Evolutionary conservation across 2,329 filamentous ascomycete genomes (phyloP).

Genomic region (Pseudogymnoascus sp.): DNA sequence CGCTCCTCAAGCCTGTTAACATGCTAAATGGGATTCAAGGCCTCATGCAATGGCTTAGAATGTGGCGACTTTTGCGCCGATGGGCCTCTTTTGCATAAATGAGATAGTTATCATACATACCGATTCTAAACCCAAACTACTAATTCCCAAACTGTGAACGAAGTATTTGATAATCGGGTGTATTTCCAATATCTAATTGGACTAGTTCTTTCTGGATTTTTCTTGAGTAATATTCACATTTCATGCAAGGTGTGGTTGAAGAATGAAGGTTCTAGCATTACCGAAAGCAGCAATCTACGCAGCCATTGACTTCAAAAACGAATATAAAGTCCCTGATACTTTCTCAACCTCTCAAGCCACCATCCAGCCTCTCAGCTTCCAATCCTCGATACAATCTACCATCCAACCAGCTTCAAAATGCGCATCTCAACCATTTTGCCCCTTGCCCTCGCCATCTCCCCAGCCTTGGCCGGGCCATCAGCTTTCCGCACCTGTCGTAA

Average conservation of each 20-base stretch:
- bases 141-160: background rate
- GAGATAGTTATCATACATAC: background rate
- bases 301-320: background rate
- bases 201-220: too few species aligned
- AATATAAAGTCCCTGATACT: background rate
- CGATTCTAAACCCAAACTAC: background rate
- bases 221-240: too few species aligned
- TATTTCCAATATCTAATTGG: background rate
- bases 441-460: conserved; percentile 7
- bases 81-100: background rate
- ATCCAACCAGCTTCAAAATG: background rate
- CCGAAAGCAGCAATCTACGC: background rate
- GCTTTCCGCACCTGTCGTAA: conserved; percentile 40
- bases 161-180: background rate
- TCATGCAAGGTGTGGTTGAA: too few species aligned
- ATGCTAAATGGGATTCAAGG: background rate
- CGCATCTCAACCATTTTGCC: conserved; percentile 3
- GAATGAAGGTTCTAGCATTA: too few species aligned
- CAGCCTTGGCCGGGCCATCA: conserved; percentile 25
- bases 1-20: background rate
- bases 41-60: background rate
- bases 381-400: background rate
- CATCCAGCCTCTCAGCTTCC: background rate
- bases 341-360: background rate
- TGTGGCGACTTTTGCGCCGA: background rate